Conservation (phyloP, 129 eudicot genomes). For the Pulicaria dysenterica region DNA sequence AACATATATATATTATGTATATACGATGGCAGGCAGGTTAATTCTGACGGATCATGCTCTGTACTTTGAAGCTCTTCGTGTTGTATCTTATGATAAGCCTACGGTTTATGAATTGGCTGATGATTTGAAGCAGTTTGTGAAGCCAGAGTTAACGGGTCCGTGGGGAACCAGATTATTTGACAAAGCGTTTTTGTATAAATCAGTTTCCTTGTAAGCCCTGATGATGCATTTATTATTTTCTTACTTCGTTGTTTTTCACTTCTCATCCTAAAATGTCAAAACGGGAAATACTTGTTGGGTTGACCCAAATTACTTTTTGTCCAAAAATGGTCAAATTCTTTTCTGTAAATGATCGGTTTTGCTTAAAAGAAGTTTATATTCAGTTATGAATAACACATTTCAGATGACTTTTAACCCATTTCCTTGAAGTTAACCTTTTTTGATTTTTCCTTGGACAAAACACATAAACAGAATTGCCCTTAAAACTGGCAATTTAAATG, state of each 20-base stretch:
- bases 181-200: slow-evolving; percentile 78
- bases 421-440: no score
- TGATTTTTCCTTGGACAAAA: no score
- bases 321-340: not conserved
- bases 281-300: not conserved
- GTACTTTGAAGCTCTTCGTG: slow-evolving; percentile 85
- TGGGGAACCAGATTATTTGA: slow-evolving; percentile 97
- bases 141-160: slow-evolving; percentile 93
- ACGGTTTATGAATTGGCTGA: slow-evolving; percentile 71
- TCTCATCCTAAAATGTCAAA: not conserved
- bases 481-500: no score
- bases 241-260: not conserved
- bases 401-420: no score
- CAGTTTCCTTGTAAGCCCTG: slow-evolving; percentile 64
- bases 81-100: slow-evolving; percentile 87
- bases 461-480: no score
- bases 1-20: slow-evolving; percentile 31
- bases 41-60: slow-evolving; percentile 87
- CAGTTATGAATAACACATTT: not conserved
- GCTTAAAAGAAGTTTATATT: not conserved
- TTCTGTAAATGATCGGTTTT: not conserved
- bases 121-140: slow-evolving; percentile 84
- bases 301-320: not conserved
- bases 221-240: not conserved
- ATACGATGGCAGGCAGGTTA: slow-evolving; percentile 78